Percentiles rank a stretch among this genome's conserved stretches.
phyloP scores from a whole-genome alignment of 495 filamentous ascomycete species.

The Bacidia rubella region DNA sequence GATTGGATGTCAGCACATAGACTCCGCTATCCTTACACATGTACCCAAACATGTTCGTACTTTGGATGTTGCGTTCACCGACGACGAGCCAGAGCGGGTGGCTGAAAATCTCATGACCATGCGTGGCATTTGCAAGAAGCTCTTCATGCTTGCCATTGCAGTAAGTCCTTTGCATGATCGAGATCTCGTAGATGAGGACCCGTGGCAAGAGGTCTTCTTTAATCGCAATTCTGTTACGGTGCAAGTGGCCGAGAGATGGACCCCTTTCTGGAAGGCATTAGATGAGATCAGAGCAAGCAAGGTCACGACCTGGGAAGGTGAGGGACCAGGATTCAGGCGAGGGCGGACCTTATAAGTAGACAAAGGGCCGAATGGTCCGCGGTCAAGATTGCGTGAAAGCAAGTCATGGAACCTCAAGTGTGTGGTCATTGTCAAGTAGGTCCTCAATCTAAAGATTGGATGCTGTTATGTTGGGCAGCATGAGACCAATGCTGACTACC shows the following conservation, averaged over 20 bases:
- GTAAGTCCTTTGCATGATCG: slow-evolving; percentile 15
- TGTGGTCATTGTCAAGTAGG: too few relatives aligned
- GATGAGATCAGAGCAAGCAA: slow-evolving; percentile 9
- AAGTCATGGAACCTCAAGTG: too few relatives aligned
- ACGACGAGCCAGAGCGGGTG: slow-evolving; percentile 9
- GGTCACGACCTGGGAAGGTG: slow-evolving; percentile 14
- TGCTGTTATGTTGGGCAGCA: too few relatives aligned
- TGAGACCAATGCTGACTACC: too few relatives aligned
- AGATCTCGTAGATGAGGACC: slow-evolving; percentile 4
- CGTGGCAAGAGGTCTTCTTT: neutral
- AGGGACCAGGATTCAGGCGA: slow-evolving; percentile 13
- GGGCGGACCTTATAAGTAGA: neutral
- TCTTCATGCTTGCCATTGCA: slow-evolving; percentile 15
- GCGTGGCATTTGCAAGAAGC: slow-evolving; percentile 11
- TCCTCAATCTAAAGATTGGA: too few relatives aligned
- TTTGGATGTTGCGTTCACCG: slow-evolving; percentile 14
- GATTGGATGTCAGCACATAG: slow-evolving; percentile 10
- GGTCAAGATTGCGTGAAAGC: too few relatives aligned
- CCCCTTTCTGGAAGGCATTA: slow-evolving; percentile 13
- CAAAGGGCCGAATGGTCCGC: too few relatives aligned
- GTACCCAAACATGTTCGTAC: slow-evolving; percentile 11
- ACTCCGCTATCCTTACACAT: slow-evolving; percentile 11
- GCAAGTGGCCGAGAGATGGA: slow-evolving; percentile 5
- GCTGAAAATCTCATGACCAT: slow-evolving; percentile 7
- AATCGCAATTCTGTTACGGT: neutral